phyloP scores from a whole-genome alignment of 164 flowering plant genomes.

The grape (Vitis vinifera) region DNA sequence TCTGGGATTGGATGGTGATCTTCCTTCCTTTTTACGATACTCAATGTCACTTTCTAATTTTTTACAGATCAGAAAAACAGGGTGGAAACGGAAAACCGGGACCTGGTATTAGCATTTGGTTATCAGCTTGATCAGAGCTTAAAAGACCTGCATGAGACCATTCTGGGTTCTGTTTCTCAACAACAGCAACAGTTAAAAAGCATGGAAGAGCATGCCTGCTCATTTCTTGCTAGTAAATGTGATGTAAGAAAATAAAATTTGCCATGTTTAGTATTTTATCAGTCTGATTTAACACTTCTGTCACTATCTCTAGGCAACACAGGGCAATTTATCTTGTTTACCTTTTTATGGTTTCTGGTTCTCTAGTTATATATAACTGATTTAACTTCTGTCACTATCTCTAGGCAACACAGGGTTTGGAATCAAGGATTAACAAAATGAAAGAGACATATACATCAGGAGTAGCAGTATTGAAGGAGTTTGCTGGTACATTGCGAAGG shows the following conservation, averaged over 20 bases:
- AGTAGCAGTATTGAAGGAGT: constrained; percentile 45
- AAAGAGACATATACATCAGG: constrained; percentile 51
- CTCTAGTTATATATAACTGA: neutral
- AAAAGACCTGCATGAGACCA: constrained; percentile 54
- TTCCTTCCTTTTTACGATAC: neutral
- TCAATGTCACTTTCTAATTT: neutral
- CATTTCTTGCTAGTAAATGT: constrained; percentile 71
- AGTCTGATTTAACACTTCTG: constrained; percentile 1
- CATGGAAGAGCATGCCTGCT: constrained; percentile 59
- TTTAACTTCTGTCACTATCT: constrained; percentile 7
- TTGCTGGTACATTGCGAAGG: constrained; percentile 39
- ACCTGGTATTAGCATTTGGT: constrained; percentile 57
- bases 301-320: constrained; percentile 32
- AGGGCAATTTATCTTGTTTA: neutral
- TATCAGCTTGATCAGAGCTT: constrained; percentile 71
- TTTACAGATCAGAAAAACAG: constrained; percentile 59
- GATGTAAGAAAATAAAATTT: constrained; percentile 51
- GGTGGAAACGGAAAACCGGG: constrained; percentile 69
- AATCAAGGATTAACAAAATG: constrained; percentile 54
- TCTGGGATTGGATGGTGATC: neutral
- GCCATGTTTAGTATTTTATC: neutral
- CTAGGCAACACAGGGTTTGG: constrained; percentile 60
- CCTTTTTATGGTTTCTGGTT: no score
- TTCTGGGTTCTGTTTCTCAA: constrained; percentile 65
- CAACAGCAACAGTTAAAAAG: constrained; percentile 72